Conservation (phyloP, 1,139 yeast species). For the Groenewaldozyma sp. region DNA sequence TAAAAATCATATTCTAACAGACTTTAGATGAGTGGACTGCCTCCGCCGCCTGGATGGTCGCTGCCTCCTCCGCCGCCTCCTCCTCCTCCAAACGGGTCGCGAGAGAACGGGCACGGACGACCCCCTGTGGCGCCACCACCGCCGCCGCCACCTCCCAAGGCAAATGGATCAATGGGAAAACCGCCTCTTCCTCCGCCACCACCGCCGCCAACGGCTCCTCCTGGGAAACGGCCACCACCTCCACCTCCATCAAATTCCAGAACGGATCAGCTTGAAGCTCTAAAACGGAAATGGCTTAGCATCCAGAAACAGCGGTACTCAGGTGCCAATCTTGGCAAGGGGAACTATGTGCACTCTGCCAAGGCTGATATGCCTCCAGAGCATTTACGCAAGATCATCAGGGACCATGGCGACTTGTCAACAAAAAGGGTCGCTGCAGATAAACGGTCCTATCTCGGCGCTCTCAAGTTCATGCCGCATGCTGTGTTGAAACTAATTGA, state of each 20-base stretch:
- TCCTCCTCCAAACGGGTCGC: constrained; percentile 4
- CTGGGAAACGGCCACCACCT: constrained; percentile 28
- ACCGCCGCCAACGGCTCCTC: constrained; percentile 14
- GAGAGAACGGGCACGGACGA: too few relatives aligned
- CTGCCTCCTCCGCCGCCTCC: constrained; percentile 15
- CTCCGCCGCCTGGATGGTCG: constrained; percentile 22
- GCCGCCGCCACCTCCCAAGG: constrained; percentile 14
- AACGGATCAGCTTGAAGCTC: constrained; percentile 26
- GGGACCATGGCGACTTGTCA: constrained; percentile 79
- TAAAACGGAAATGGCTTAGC: constrained; percentile 56
- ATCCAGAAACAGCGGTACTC: constrained; percentile 49
- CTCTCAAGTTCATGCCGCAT: constrained; percentile 91
- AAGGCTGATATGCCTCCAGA: constrained; percentile 92
- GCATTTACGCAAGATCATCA: constrained; percentile 76
- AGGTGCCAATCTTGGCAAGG: constrained; percentile 31
- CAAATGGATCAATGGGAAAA: background rate
- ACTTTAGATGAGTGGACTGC: constrained; percentile 4
- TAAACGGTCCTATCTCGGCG: constrained; percentile 81
- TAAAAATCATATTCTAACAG: too few relatives aligned
- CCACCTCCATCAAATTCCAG: constrained; percentile 16
- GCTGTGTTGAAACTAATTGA: constrained; percentile 83
- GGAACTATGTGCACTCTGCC: constrained; percentile 43
- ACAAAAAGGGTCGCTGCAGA: constrained; percentile 77
- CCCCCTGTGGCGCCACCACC: constrained; percentile 11
- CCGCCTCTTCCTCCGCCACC: constrained; percentile 11